phyloP scores from a whole-genome alignment of 1,284 basidiomycete genomes.

The Mycena citricolor region DNA sequence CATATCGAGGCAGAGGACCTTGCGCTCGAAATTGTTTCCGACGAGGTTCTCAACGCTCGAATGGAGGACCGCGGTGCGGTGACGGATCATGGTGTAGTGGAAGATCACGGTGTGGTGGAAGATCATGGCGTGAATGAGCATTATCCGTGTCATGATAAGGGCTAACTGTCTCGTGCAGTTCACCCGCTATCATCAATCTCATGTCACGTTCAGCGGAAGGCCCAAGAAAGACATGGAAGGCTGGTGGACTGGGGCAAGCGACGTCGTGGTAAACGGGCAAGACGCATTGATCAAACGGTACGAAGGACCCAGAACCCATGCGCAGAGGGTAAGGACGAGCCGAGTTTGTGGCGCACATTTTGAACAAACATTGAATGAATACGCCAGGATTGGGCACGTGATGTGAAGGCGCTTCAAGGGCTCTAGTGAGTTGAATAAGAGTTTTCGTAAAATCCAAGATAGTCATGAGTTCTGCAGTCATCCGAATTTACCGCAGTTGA shows the following conservation, averaged over 20 bases:
- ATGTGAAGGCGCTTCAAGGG: slow-evolving; percentile 51
- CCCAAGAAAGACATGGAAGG: slow-evolving; percentile 37
- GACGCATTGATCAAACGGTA: slow-evolving; percentile 45
- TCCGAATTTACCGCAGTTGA: slow-evolving; percentile 52
- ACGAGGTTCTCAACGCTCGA: slow-evolving; percentile 22
- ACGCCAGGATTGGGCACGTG: slow-evolving; percentile 53
- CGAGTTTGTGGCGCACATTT: too few species aligned
- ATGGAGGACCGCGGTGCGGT: too few species aligned
- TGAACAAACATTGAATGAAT: too few species aligned
- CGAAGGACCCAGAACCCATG: slow-evolving; percentile 34
- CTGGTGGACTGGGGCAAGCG: slow-evolving; percentile 47
- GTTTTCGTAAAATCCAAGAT: slow-evolving; percentile 2
- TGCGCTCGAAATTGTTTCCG: slow-evolving; percentile 11
- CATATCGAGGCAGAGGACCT: too few species aligned
- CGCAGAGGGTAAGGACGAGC: slow-evolving; percentile 39
- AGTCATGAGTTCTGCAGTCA: slow-evolving; percentile 36
- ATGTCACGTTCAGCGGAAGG: slow-evolving; percentile 39
- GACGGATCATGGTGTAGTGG: too few species aligned
- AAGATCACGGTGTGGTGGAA: slow-evolving; percentile 36
- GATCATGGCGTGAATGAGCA: slow-evolving; percentile 38
- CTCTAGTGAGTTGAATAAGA: slow-evolving; percentile 39
- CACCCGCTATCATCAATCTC: slow-evolving; percentile 49
- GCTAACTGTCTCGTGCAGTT: slow-evolving; percentile 35
- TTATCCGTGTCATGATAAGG: background rate
- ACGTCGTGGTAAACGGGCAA: slow-evolving; percentile 41